Evolutionary conservation across 495 filamentous ascomycete species (phyloP), one percentile per base, ranked within the genome.

Genomic region (Cryomyces minteri): DNA sequence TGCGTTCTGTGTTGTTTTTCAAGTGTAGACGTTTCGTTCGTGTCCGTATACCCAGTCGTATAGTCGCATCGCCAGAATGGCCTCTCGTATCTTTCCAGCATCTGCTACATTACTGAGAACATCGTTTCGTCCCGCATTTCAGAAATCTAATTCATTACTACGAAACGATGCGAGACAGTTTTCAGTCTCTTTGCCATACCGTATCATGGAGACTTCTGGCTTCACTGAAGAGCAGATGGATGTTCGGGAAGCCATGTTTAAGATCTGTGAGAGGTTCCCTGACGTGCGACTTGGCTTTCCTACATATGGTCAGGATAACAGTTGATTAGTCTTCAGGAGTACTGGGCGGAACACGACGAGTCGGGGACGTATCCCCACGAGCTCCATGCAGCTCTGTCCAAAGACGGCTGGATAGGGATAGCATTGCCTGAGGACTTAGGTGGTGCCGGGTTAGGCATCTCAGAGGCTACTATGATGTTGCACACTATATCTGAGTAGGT

Each of bases 391-490:
- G 77, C 80, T 0, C 59, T 88, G 46, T 79, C 82, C n/a, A 73
- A 74, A 42, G 80, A 79, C 54, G 80, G 82, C n/a, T 88, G 82
- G 80, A 71, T 90, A 12, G 82, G 84, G 5, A 84, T 87, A 52
- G 80, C 82, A 0, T 62, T 87, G 14, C 80, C 80, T 0, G 76
- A 81, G 56, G 68, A 74, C 6, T 69, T 83, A 0, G 82, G 83
- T 10, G 83, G 82, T 5, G 67, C 79, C 12, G 79, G 80, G 6
- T 61, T 90, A 37, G 83, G 82, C 55, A 84, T 88, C 42, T 79
- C 77, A 12, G 82, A 87, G 55, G 82, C 83, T 5, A 84, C 80
- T 2, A 82, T 85, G 73, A 84, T 88, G 79, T 70, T 88, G 66
- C 82, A 88, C 50, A 82, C 80, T 14, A 84, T 87, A 47, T 70